Percentiles rank a stretch among this genome's conserved stretches.
Conservation (phyloP, 352 stramenopile species). For the Phytopythium cucurbitacearum region DNA sequence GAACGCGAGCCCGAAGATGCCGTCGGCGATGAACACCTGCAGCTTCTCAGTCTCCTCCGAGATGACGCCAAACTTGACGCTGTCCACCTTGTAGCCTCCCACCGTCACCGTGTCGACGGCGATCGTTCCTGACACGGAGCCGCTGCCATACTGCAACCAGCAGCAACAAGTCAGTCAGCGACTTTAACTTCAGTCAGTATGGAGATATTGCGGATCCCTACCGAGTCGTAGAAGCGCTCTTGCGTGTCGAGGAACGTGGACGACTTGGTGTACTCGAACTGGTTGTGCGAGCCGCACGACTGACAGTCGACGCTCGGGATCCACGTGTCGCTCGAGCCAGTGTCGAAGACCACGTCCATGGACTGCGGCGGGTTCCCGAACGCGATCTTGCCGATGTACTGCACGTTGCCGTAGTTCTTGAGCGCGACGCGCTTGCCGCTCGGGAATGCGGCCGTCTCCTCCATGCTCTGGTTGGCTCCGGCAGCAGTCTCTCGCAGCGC, state of each 20-base stretch:
- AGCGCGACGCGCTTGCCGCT: constrained; percentile 41
- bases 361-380: constrained; percentile 67
- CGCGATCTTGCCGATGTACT: constrained; percentile 73
- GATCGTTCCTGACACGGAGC: constrained; percentile 71
- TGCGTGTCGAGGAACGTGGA: constrained; percentile 71
- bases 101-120: constrained; percentile 71
- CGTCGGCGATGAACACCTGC: constrained; percentile 82
- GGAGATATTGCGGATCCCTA: constrained; percentile 8
- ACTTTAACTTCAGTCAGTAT: constrained; percentile 3
- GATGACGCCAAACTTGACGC: constrained; percentile 76
- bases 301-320: constrained; percentile 50
- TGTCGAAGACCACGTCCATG: constrained; percentile 77
- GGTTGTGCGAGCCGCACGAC: constrained; percentile 47
- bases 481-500: neutral
- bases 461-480: constrained; percentile 6
- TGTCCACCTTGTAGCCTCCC: constrained; percentile 60
- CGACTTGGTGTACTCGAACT: constrained; percentile 47
- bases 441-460: constrained; percentile 19
- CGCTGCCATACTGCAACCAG: constrained; percentile 61
- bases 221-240: constrained; percentile 67
- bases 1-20: constrained; percentile 85
- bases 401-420: constrained; percentile 83
- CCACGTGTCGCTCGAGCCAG: constrained; percentile 80
- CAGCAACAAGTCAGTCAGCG: constrained; percentile 10
- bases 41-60: constrained; percentile 63